Conservation (phyloP, 1,284 basidiomycete species). For the Phylloboletellus chloephorus region DNA sequence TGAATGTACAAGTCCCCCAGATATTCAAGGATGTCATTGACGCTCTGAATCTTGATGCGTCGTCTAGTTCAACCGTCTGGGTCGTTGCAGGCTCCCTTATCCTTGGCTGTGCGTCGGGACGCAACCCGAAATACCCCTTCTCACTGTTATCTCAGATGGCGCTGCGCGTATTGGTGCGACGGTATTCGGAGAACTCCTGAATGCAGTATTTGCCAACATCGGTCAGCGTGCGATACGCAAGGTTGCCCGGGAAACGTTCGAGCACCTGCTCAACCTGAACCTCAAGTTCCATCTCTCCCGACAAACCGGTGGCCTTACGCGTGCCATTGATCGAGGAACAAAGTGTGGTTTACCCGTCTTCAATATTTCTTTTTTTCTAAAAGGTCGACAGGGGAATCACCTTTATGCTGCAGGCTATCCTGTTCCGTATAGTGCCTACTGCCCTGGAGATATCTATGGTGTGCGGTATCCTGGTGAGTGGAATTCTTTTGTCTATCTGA, state of each 20-base stretch:
- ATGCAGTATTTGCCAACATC: slow-evolving; percentile 95
- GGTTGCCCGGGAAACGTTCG: slow-evolving; percentile 91
- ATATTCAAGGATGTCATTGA: slow-evolving; percentile 94
- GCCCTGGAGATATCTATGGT: slow-evolving; percentile 96
- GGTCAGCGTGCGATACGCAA: slow-evolving; percentile 92
- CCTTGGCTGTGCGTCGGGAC: slow-evolving; percentile 71
- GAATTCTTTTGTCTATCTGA: neutral
- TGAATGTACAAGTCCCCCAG: slow-evolving; percentile 97
- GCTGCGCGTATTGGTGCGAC: slow-evolving; percentile 86
- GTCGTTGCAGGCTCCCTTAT: slow-evolving; percentile 86
- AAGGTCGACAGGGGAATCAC: slow-evolving; percentile 77
- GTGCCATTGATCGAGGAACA: slow-evolving; percentile 96
- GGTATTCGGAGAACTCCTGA: slow-evolving; percentile 87
- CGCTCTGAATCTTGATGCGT: slow-evolving; percentile 79
- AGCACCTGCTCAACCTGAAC: slow-evolving; percentile 87
- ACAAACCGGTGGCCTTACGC: slow-evolving; percentile 92
- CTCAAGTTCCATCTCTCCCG: slow-evolving; percentile 90
- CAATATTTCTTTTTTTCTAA: slow-evolving; percentile 2
- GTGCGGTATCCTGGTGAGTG: slow-evolving; percentile 84
- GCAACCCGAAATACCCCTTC: neutral
- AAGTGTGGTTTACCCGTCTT: slow-evolving; percentile 51
- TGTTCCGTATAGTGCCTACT: slow-evolving; percentile 95
- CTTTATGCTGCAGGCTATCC: slow-evolving; percentile 88
- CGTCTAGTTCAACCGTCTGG: slow-evolving; percentile 81
- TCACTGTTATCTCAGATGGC: slow-evolving; percentile 59